A percentile compares a stretch with the other conserved stretches of the same genome.
Evolutionary conservation across 345 rosid species (phyloP).

Genomic region (Camelina sativa): DNA sequence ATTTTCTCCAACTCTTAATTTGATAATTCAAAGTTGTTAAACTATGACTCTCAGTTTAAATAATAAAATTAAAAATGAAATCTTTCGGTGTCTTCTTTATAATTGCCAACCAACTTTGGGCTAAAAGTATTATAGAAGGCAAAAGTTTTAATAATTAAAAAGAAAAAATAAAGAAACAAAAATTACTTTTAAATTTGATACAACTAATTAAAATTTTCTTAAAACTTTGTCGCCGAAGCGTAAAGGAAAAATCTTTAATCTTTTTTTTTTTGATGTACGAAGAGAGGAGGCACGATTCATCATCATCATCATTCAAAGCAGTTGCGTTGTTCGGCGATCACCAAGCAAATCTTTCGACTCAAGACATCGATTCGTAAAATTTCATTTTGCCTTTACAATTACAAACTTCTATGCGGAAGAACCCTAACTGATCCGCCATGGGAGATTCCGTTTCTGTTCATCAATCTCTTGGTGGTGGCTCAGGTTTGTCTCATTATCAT

Average conservation of each 20-base stretch:
- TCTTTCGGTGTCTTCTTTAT: slow-evolving; percentile 20
- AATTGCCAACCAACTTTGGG: slow-evolving; percentile 14
- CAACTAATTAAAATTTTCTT: neutral
- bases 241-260: slow-evolving; percentile 28
- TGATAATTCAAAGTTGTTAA: neutral
- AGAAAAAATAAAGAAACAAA: neutral
- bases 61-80: neutral
- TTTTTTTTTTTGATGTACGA: neutral
- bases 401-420: slow-evolving; percentile 33
- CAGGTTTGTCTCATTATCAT: slow-evolving; percentile 61
- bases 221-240: slow-evolving; percentile 34
- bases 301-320: neutral
- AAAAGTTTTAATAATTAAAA: neutral
- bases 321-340: slow-evolving; percentile 14
- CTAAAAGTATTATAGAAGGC: neutral
- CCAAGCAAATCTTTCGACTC: slow-evolving; percentile 7
- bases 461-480: slow-evolving; percentile 76
- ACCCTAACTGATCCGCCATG: slow-evolving; percentile 53
- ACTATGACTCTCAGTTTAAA: neutral
- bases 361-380: slow-evolving; percentile 3
- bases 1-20: neutral
- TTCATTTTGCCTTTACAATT: neutral
- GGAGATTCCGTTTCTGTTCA: slow-evolving; percentile 66
- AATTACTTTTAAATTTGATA: slow-evolving; percentile 3
- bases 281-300: slow-evolving; percentile 35